Base-by-base conservation (phyloP, 2,329 filamentous ascomycete genomes). In the Hymenoscyphus repandus region DNA sequence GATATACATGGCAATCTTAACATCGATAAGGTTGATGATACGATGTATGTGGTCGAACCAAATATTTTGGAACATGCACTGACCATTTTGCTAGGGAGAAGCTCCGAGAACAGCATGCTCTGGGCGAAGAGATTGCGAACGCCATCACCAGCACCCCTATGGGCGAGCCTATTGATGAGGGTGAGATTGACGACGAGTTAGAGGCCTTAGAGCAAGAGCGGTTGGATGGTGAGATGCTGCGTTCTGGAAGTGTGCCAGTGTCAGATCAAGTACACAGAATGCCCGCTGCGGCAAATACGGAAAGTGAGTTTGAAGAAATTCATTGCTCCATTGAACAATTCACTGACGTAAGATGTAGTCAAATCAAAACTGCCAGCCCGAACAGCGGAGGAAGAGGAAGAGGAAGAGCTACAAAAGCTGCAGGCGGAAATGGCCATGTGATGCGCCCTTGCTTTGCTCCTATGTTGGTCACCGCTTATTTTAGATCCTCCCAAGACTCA, bases 351-450 rank as follows among this genome's bases (percentile, higher is more conserved):
- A 15, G 3, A 27, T 38, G 53, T 53, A 79, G 74, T 76, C 68
- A 76, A 76, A 73, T 69, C 73, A 58, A 76, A 80, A 60, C 65
- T 71, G 15, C 68, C 68, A 13, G 71, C 73, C 60, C 65, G 68
- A 54, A 68, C 70, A 60, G 83, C 87, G 66, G 90, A 96, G 69
- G 91, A 96, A 69, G 92, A 97, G 77, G 93, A 97, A 67, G 92
- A 97, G 70, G 92, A 86, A 64, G 92, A 97, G 74, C 76, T 97
- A 66, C 82, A 86, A 70, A 96, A 93, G 73, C 72, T 99, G 61
- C 90, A 95, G 69, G 91, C 90, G 33, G 92, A 96, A 72, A 97
- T 97, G 92, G 91, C 91, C 58, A 96, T 96, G 86, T 95, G 70
- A 71, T 45, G 48, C 49, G 41, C 45, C 30, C 45, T 30, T 10